Conservation (phyloP, 2,329 filamentous ascomycete species). For the Ophiosphaerella herpotricha region DNA sequence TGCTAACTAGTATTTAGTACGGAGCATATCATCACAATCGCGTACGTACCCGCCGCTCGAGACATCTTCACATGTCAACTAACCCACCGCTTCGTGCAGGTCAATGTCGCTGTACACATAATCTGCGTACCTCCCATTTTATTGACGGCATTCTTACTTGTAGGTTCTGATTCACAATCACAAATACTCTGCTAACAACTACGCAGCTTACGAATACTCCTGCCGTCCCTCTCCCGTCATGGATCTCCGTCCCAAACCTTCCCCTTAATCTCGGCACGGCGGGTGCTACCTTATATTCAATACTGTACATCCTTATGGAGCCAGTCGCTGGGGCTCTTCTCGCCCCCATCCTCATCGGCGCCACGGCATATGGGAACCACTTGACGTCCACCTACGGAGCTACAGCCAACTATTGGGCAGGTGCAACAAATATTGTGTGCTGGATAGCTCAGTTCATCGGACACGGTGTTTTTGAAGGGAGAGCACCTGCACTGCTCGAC, state of each 20-base stretch:
- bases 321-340: slow-evolving; percentile 85
- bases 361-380: slow-evolving; percentile 76
- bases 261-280: slow-evolving; percentile 65
- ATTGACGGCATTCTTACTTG: slow-evolving; percentile 71
- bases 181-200: slow-evolving; percentile 10
- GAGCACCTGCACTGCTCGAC: slow-evolving; percentile 86
- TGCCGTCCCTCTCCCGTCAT: slow-evolving; percentile 58
- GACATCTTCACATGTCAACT: slow-evolving; percentile 23
- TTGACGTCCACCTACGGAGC: slow-evolving; percentile 67
- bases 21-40: slow-evolving; percentile 81
- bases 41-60: slow-evolving; percentile 47
- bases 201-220: slow-evolving; percentile 61
- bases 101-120: slow-evolving; percentile 81
- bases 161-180: slow-evolving; percentile 50
- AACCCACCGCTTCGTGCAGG: slow-evolving; percentile 48
- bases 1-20: slow-evolving; percentile 61
- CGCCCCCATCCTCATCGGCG: slow-evolving; percentile 74
- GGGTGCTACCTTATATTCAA: slow-evolving; percentile 66
- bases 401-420: slow-evolving; percentile 67
- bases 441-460: slow-evolving; percentile 94
- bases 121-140: slow-evolving; percentile 77
- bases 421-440: slow-evolving; percentile 69
- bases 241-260: slow-evolving; percentile 60
- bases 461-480: slow-evolving; percentile 84
- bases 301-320: slow-evolving; percentile 88